A percentile compares a stretch with the other conserved stretches of the same genome.
Evolutionary conservation across 768 basidiomycete genomes (phyloP).

Genomic region (Suillus subaureus): DNA sequence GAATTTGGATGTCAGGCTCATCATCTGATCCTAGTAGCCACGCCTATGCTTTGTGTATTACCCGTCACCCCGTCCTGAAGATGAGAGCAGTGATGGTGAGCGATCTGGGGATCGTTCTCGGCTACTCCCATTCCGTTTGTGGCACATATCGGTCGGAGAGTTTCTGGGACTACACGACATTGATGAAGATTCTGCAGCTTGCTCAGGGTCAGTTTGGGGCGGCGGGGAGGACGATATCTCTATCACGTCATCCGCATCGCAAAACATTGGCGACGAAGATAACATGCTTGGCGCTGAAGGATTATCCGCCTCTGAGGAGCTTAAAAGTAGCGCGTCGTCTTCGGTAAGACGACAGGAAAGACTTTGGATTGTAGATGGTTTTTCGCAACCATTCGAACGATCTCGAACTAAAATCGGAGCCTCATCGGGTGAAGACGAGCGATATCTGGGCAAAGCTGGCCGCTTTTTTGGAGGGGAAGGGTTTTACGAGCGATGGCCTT

Average conservation of each 20-base stretch:
- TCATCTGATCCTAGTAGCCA: slow-evolving; percentile 73
- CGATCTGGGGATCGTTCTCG: slow-evolving; percentile 18
- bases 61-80: slow-evolving; percentile 8
- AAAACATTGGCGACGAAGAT: slow-evolving; percentile 28
- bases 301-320: slow-evolving; percentile 9
- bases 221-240: slow-evolving; percentile 33
- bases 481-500: slow-evolving; percentile 10
- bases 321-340: not conserved
- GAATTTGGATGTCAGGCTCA: slow-evolving; percentile 52
- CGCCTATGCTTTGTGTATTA: slow-evolving; percentile 49
- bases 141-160: not conserved
- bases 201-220: not conserved
- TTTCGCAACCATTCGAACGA: not conserved
- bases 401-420: slow-evolving; percentile 1
- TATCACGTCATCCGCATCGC: slow-evolving; percentile 28
- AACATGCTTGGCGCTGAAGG: slow-evolving; percentile 13
- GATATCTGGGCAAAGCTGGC: slow-evolving; percentile 14
- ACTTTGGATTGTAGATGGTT: not conserved
- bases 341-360: not conserved
- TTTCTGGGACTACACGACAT: not conserved
- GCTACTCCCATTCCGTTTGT: not conserved
- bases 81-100: slow-evolving; percentile 18
- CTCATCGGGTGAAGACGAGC: slow-evolving; percentile 19
- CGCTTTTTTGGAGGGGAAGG: slow-evolving; percentile 8
- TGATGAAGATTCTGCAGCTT: not conserved